phyloP scores from a whole-genome alignment of 164 flowering plant genomes.

The Vitis labrusca region DNA sequence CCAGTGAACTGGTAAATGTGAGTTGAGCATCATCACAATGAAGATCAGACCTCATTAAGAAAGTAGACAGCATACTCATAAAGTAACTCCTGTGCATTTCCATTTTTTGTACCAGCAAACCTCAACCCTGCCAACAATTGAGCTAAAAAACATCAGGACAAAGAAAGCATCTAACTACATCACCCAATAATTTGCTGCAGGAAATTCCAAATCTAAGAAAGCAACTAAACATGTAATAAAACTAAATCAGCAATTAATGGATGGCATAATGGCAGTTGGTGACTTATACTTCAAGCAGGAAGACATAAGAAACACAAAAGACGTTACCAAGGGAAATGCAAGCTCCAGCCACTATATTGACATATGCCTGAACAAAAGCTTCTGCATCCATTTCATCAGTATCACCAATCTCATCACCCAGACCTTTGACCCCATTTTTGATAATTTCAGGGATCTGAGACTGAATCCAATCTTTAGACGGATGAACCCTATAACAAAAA shows the following conservation, averaged over 20 bases:
- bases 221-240: neutral
- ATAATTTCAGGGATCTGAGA: conserved; percentile 85
- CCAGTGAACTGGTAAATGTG: neutral
- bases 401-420: conserved; percentile 54
- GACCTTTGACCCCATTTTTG: conserved; percentile 45
- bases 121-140: conserved; percentile 63
- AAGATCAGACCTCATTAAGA: conserved; percentile 74
- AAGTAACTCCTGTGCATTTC: conserved; percentile 79
- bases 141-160: neutral
- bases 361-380: conserved; percentile 83
- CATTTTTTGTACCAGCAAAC: conserved; percentile 92
- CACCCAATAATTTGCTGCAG: neutral
- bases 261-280: too few species aligned
- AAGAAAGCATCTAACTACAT: neutral
- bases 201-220: neutral
- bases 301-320: conserved; percentile 2
- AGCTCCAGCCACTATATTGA: conserved; percentile 81
- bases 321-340: conserved; percentile 84
- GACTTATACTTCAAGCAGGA: too few species aligned
- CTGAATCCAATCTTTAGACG: conserved; percentile 80
- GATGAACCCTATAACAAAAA: conserved; percentile 52
- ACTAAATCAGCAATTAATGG: neutral
- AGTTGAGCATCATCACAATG: conserved; percentile 14
- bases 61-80: conserved; percentile 80
- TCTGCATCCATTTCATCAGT: conserved; percentile 73